Evolutionary conservation across 148 eudicot species (phyloP), one percentile per base, ranked within the genome.

Genomic region (Euryodendron excelsum): DNA sequence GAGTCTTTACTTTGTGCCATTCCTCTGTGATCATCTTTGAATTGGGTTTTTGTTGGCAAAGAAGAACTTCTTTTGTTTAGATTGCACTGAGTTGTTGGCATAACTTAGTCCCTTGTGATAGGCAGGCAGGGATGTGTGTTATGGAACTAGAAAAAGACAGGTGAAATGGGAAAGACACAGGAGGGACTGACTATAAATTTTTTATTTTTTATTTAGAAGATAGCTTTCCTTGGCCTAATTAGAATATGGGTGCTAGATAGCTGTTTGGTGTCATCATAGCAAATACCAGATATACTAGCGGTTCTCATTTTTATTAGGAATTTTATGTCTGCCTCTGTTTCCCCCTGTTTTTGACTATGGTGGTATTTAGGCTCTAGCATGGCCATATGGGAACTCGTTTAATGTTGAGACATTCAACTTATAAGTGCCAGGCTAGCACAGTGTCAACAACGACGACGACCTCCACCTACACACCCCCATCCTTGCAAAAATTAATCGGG

Each of bases 251-350:
- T 9, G 5, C 37, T 44, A 61, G 1, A 20, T 44, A 15, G 55
- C 30, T 69, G 53, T 25, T 20, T 5, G 28, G 11, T 66, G 71
- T 36, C 71, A 66, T 66, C 25, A 63, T 15, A 44, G 7, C 60
- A 63, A 37, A 64, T 47, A 76, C 72, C 30, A 28, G 36, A 63
- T 37, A 56, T 33, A 33, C 14, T 59, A 36, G 69, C 30, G 58
- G 78, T 44, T 48, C 59, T 75, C 41, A 44, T 75, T 75, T 4
- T 41, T 61, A 21, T 55, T 30, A 74, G 77, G 77, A 55, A 64
- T 74, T 71, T 50, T 47, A 17, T 73, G n/a, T 60, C 36, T 41
- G 13, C 0, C 18, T 59, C 11, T 47, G 21, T n/a, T 27, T 2
- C 15, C 12, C 30, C n/a, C 77, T 60, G 52, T 58, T 41, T 60